Evolutionary conservation across 2,329 filamentous ascomycete species (phyloP), one percentile per base, ranked within the genome.

Genomic region (Aspergillus sp.): DNA sequence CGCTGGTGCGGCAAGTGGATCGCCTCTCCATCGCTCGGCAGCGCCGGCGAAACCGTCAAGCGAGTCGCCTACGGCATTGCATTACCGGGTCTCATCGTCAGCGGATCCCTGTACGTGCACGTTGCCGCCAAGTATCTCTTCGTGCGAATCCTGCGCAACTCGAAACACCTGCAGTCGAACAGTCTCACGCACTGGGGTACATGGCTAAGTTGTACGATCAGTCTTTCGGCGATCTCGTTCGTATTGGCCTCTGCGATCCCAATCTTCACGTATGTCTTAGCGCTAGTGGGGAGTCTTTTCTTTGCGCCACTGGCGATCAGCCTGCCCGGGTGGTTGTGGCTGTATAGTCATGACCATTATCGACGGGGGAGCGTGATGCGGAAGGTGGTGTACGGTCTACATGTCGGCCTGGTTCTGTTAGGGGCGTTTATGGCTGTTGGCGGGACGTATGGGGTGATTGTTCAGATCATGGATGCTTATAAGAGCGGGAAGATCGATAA

Each of bases 1-100:
- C 77, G 79, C 49, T 88, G 79, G 76, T 87, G 85, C 64, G 87
- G 86, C 4, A 76, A 83, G 61, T 88, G 83, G 81, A 85, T 89
- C 4, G 84, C 86, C 0, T 84, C 81, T 3, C 87, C 87, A 0
- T 84, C 85, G 1, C 79, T 89, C 0, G 86, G 86, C 16, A 85
- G 81, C 42, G 86, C 86, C 0, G 86, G 86, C 10, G 75, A 77
- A 4, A 81, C 78, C 0, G 76, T 88, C 64, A 87, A 88, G 74
- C 87, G 85, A 69, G 78, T 87, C 0, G 74, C 84, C 0, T 89
- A 88, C 64, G 86, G 85, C 2, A 77, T 88, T 49, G 86, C 80
- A 2, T 69, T 87, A 9, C 74, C 82, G 4, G 84, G 84, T 1
- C 75, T 88, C 4, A 72, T 84, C 31, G 80, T 87, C 46, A 80